Percentiles rank a stretch among this genome's conserved stretches.
phyloP scores from a whole-genome alignment of 208 protist genomes.

The Leishmania arabica region DNA sequence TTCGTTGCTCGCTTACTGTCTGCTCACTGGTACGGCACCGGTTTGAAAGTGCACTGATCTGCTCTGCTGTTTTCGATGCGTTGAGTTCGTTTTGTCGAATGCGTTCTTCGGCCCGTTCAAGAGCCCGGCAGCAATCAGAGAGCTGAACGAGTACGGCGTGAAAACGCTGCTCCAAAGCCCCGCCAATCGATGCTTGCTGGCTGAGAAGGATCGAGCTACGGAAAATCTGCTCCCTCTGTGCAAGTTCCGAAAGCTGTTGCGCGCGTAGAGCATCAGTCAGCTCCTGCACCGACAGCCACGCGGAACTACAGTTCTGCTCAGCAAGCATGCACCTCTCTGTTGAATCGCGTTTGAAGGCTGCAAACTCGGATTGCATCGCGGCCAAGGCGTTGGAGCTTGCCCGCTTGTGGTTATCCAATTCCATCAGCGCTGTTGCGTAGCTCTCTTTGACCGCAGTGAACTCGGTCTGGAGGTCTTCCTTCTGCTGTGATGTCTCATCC shows the following conservation, averaged over 20 bases:
- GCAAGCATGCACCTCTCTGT: slow-evolving; percentile 20
- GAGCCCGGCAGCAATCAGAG: not conserved
- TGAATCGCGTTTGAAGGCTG: slow-evolving; percentile 11
- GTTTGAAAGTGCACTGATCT: not conserved
- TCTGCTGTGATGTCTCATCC: slow-evolving; percentile 23
- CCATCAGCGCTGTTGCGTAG: slow-evolving; percentile 60
- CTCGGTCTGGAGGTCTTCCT: slow-evolving; percentile 55
- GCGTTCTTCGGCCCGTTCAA: slow-evolving; percentile 1
- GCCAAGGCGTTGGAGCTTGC: slow-evolving; percentile 6
- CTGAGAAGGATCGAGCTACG: slow-evolving; percentile 10
- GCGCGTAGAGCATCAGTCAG: slow-evolving; percentile 34
- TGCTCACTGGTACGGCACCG: slow-evolving; percentile 15
- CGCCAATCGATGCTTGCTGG: slow-evolving; percentile 2
- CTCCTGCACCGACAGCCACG: slow-evolving; percentile 29
- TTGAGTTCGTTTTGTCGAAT: not conserved
- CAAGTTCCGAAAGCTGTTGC: slow-evolving; percentile 24
- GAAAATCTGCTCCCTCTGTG: slow-evolving; percentile 20
- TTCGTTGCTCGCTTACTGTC: slow-evolving; percentile 24
- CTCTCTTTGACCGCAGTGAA: slow-evolving; percentile 58
- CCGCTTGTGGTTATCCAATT: slow-evolving; percentile 54
- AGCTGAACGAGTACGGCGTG: not conserved
- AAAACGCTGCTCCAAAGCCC: not conserved
- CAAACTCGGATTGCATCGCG: slow-evolving; percentile 21
- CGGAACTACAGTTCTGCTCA: slow-evolving; percentile 31
- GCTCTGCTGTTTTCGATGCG: not conserved